These are phyloP conservation scores for Epicoccum nigrum DNA, from an alignment of 2,329 filamentous ascomycete genomes.

Conservation along the genomic window DNA sequence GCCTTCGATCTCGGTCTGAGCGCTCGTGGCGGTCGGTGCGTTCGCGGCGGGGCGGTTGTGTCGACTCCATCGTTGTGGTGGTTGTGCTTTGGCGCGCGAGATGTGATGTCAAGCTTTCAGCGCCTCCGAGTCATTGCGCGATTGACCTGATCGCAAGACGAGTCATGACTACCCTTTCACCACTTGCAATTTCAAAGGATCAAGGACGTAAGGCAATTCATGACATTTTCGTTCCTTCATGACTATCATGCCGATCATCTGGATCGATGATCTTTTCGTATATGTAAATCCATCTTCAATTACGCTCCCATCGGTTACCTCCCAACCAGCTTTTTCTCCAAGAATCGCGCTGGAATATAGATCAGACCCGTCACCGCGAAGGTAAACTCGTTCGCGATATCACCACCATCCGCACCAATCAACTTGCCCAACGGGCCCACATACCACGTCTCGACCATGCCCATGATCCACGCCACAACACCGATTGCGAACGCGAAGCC, in stretches of 20 bases:
- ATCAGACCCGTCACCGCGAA: constrained; percentile 34
- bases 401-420: constrained; percentile 36
- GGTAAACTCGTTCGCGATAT: constrained; percentile 38
- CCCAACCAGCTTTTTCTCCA: constrained; percentile 36
- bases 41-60: background rate
- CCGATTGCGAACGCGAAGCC: constrained; percentile 48
- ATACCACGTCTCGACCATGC: constrained; percentile 66
- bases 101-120: constrained; percentile 8
- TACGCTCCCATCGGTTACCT: constrained; percentile 16
- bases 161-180: too few relatives aligned
- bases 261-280: too few relatives aligned
- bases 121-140: too few relatives aligned
- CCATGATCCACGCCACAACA: constrained; percentile 57
- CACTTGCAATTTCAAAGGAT: too few relatives aligned
- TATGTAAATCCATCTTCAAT: too few relatives aligned
- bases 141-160: too few relatives aligned
- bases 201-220: constrained; percentile 4
- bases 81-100: background rate
- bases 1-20: constrained; percentile 25
- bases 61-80: constrained; percentile 4
- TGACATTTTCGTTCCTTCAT: too few relatives aligned
- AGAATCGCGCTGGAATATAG: constrained; percentile 35
- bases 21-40: constrained; percentile 5
- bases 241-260: too few relatives aligned
- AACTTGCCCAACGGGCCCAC: constrained; percentile 48